Conservation (phyloP, 2,329 filamentous ascomycete species). For the Penicillium sp. region DNA sequence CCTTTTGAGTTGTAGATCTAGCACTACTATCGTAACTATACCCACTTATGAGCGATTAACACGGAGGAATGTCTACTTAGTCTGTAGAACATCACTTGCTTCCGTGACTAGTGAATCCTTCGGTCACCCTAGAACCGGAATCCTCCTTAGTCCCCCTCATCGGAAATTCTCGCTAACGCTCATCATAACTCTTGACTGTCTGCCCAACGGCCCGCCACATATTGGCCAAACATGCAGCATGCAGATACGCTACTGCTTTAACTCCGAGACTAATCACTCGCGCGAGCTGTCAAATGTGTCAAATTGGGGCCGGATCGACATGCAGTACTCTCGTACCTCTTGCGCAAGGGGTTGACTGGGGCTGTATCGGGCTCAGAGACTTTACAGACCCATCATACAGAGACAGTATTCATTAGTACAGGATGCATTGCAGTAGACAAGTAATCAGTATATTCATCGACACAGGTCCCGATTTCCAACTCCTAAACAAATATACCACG, state of each 20-base stretch:
- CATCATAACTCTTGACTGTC: not conserved
- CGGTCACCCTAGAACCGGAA: not conserved
- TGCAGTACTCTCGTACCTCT: not conserved
- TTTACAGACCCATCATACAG: not conserved
- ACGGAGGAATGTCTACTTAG: not conserved
- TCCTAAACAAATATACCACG: not conserved
- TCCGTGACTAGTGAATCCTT: not conserved
- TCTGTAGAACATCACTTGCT: not conserved
- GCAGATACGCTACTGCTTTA: not conserved
- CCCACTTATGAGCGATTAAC: not conserved
- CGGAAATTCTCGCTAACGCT: not conserved
- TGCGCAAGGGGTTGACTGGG: not conserved
- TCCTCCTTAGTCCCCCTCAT: not conserved
- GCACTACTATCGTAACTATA: not conserved
- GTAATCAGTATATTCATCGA: not conserved
- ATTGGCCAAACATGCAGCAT: not conserved
- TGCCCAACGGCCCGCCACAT: not conserved
- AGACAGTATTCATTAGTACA: not conserved
- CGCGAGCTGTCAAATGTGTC: not conserved
- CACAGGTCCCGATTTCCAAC: not conserved
- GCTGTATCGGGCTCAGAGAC: not conserved
- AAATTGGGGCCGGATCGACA: constrained; percentile 1
- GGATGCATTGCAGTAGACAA: not conserved
- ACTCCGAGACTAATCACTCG: not conserved
- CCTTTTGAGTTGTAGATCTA: not conserved